Evolutionary conservation across 805 yeast species (phyloP).

Genomic region (Groenewaldozyma salmanticensis): DNA sequence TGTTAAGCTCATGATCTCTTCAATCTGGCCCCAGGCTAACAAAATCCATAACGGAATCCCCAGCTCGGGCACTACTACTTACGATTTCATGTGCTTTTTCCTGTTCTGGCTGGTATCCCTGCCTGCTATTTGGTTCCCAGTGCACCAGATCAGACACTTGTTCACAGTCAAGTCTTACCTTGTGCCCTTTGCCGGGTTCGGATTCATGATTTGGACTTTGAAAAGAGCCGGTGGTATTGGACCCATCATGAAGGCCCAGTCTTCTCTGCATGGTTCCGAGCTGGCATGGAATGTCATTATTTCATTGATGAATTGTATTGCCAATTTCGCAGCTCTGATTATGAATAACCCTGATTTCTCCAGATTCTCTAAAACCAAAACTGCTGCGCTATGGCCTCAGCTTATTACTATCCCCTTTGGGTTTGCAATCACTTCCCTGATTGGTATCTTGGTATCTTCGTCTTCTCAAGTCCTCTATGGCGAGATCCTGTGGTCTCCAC

Average conservation of each 20-base stretch:
- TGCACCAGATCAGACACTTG: constrained; percentile 73
- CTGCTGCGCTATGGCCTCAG: constrained; percentile 47
- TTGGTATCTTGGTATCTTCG: constrained; percentile 78
- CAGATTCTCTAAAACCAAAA: constrained; percentile 59
- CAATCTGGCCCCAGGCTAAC: constrained; percentile 50
- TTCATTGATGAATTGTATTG: constrained; percentile 69
- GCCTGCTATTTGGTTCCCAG: constrained; percentile 74
- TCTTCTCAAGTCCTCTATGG: constrained; percentile 63
- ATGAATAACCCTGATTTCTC: constrained; percentile 86
- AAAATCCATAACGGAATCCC: constrained; percentile 40
- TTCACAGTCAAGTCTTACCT: constrained; percentile 73
- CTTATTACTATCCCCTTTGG: constrained; percentile 59
- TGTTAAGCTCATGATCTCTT: constrained; percentile 62
- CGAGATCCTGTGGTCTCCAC: constrained; percentile 72
- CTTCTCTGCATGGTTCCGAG: constrained; percentile 45
- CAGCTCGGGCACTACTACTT: constrained; percentile 56
- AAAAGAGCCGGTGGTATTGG: constrained; percentile 76
- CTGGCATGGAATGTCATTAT: constrained; percentile 78
- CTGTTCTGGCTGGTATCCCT: constrained; percentile 71
- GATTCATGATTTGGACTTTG: constrained; percentile 75
- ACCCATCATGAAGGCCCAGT: constrained; percentile 49
- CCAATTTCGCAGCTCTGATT: constrained; percentile 84
- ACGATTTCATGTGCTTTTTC: constrained; percentile 66
- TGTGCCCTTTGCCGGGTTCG: constrained; percentile 77
- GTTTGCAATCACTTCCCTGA: constrained; percentile 70